Evolutionary conservation across 2,329 filamentous ascomycete species (phyloP).

Genomic region (Cladophialophora bantiana): DNA sequence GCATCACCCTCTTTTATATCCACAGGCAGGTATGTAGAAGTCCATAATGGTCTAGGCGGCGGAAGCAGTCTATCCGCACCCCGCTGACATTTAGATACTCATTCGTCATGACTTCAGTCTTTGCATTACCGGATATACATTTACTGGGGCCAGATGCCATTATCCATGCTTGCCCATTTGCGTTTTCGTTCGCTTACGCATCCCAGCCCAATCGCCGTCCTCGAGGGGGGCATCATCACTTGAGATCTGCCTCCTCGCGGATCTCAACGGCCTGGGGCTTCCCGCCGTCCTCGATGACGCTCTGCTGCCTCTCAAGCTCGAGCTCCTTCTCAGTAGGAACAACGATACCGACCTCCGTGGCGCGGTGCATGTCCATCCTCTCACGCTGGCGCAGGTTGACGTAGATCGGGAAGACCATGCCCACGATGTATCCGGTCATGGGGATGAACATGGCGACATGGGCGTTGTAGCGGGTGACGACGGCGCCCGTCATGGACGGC

Average conservation of each 20-base stretch:
- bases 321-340: slow-evolving; percentile 11
- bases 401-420: slow-evolving; percentile 42
- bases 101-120: no score
- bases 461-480: slow-evolving; percentile 22
- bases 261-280: slow-evolving; percentile 18
- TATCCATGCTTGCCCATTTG: no score
- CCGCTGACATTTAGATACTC: no score
- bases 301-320: slow-evolving; percentile 17
- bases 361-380: slow-evolving; percentile 40
- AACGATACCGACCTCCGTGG: slow-evolving; percentile 34
- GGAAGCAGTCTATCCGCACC: no score
- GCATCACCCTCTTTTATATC: no score
- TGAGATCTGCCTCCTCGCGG: slow-evolving; percentile 5
- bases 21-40: no score
- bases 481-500: slow-evolving; percentile 69
- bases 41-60: no score
- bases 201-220: no score
- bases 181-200: no score
- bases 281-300: not conserved
- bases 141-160: no score
- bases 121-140: no score
- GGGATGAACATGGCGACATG: slow-evolving; percentile 42
- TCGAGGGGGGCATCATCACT: not conserved
- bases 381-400: slow-evolving; percentile 39
- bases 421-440: slow-evolving; percentile 42